Conservation (phyloP, 148 eudicot species). For the Nepenthes gracilis region DNA sequence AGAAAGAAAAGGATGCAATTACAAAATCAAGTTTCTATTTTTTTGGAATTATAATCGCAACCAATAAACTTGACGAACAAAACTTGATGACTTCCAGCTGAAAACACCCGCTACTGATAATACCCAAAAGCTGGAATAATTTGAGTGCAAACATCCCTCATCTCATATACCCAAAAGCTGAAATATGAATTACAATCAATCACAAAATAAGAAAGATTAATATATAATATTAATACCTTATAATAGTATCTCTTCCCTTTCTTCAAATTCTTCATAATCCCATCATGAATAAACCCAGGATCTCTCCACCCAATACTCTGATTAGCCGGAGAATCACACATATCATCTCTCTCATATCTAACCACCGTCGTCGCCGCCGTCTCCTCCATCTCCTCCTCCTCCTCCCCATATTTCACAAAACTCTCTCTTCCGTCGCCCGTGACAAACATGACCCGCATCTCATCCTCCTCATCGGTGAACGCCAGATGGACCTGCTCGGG, state of each 20-base stretch:
- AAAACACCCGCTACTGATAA: no score
- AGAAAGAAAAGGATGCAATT: no score
- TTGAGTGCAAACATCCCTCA: no score
- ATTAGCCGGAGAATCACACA: conserved; percentile 93
- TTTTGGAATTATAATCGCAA: no score
- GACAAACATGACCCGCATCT: conserved; percentile 86
- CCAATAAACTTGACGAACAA: no score
- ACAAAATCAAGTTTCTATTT: no score
- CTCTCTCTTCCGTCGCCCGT: conserved; percentile 49
- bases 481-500: conserved; percentile 89
- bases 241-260: conserved; percentile 64
- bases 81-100: no score
- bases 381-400: conserved; percentile 14
- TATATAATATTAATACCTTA: conserved; percentile 33
- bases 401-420: conserved; percentile 60
- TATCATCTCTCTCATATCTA: conserved; percentile 70
- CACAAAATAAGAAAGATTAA: neutral
- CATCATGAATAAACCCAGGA: conserved; percentile 67
- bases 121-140: no score
- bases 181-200: no score
- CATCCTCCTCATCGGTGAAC: conserved; percentile 45
- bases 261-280: conserved; percentile 46
- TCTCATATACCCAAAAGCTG: no score
- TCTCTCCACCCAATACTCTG: conserved; percentile 87
- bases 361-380: conserved; percentile 28